Evolutionary conservation across 257 asterid genomes (phyloP), one percentile per base, ranked within the genome.

Genomic region (Gynochthodes officinalis): DNA sequence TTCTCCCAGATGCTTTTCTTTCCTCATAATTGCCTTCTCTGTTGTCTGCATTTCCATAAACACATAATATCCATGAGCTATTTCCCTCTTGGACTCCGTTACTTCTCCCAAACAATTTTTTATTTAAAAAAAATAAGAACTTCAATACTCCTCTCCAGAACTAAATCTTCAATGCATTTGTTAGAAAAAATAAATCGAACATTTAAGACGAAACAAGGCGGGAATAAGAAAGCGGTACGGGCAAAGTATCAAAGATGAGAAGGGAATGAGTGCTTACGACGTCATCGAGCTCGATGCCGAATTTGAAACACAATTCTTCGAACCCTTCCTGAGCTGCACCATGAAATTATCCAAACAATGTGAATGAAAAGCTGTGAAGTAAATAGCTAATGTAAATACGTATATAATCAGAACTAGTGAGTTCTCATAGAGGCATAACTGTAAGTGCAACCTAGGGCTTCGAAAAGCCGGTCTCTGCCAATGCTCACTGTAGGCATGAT

Each of bases 261-360:
- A 15, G 9, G 25, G 12, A 30, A 39, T 30, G 48, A 9, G 43
- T 53, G 28, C 82, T 18, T 78, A 92, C 97, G 75, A 86, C 96
- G 52, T 92, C 98, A 42, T 92, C 96, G 35, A 93, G 96, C 87
- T 91, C 97, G 69, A 93, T 93, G 44, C 98, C 98, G 68, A 91
- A 93, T 76, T 85, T 72, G 84, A 93, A 93, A 87, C 98, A 93
- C 83, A 93, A 77, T n/a, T 85, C 98, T 8, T 93, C 98, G 14
- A 93, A 93, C 80, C 90, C 96, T 69, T 91, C 94, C 70, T 86
- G 73, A 59, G 91, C 96, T 93, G 74, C 13, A 71, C 62, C 12
- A 2, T 50, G 65, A 37, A 72, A 63, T 58, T 23, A 62, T 5
- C 13, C 19, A n/a, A 10, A 44, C 7, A 63, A 66, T 23, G 14